Percentiles rank a stretch among this genome's conserved stretches.
These are phyloP conservation scores for Bipolaris zeicola DNA, from an alignment of 2,329 filamentous ascomycete genomes.

Conservation along the genomic window DNA sequence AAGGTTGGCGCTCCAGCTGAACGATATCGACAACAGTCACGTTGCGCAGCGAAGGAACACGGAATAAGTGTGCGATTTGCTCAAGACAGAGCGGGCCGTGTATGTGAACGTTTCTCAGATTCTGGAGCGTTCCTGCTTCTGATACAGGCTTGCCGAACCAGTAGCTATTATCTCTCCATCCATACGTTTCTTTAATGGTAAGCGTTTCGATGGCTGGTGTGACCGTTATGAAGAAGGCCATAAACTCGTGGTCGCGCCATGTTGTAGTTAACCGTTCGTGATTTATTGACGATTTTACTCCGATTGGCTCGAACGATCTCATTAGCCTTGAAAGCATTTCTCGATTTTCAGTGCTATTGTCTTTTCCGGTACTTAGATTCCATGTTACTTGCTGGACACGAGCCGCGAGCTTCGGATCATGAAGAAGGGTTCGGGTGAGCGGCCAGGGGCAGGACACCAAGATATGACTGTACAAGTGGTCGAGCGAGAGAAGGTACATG, in stretches of 20 bases:
- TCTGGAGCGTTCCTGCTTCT: not conserved
- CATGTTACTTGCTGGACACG: constrained; percentile 6
- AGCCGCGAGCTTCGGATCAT: constrained; percentile 1
- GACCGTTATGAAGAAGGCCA: constrained; percentile 4
- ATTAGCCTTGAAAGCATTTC: not conserved
- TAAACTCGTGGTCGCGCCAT: constrained; percentile 4
- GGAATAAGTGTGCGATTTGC: constrained; percentile 10
- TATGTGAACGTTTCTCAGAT: constrained; percentile 3
- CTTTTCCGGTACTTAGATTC: not conserved
- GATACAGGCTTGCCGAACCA: constrained; percentile 1
- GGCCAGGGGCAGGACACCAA: constrained; percentile 9
- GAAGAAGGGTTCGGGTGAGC: constrained; percentile 2
- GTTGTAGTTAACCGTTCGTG: not conserved
- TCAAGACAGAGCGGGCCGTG: constrained; percentile 9
- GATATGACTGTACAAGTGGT: constrained; percentile 5
- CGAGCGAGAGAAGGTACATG: constrained; percentile 9
- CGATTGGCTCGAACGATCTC: not conserved
- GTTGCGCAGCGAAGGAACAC: constrained; percentile 6
- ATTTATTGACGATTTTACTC: not conserved
- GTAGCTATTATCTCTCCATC: constrained; percentile 4
- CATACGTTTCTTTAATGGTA: constrained; percentile 1
- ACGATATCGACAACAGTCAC: constrained; percentile 3
- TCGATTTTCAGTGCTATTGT: not conserved
- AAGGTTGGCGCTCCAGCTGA: not conserved
- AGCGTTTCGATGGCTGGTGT: constrained; percentile 6